Percentiles rank a stretch among this genome's conserved stretches.
These are phyloP conservation scores for Sarcocystis neurona DNA, from an alignment of 169 alveolate species.

Conservation along the genomic window DNA sequence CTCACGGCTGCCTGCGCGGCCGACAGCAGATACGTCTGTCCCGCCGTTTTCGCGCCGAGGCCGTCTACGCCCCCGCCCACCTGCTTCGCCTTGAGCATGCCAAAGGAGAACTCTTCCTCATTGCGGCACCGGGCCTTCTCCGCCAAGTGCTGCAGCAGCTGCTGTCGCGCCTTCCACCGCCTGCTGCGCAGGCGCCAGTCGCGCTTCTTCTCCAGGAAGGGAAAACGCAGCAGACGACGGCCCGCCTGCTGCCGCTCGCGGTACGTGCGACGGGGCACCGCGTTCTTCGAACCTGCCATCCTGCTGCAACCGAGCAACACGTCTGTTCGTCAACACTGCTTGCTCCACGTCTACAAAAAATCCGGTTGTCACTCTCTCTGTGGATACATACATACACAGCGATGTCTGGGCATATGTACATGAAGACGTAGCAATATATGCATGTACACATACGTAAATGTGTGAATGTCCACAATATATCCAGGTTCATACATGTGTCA, in stretches of 20 bases:
- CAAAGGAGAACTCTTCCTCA: conserved; percentile 28
- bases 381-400: not conserved
- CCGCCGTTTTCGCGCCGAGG: not conserved
- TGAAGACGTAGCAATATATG: not conserved
- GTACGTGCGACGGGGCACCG: conserved; percentile 35
- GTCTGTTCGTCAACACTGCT: not conserved
- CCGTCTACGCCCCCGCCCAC: conserved; percentile 19
- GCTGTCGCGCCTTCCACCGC: conserved; percentile 45
- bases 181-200: conserved; percentile 39
- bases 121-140: conserved; percentile 43
- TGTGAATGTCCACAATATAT: not conserved
- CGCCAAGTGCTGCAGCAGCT: conserved; percentile 20
- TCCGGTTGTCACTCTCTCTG: not conserved
- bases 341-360: not conserved
- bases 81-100: conserved; percentile 40
- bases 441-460: not conserved
- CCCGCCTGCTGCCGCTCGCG: conserved; percentile 28
- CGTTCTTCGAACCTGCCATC: conserved; percentile 33
- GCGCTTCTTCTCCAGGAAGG: conserved; percentile 37
- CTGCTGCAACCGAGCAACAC: not conserved
- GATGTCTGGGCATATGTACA: not conserved
- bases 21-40: not conserved
- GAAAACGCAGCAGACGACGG: not conserved
- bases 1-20: conserved; percentile 27
- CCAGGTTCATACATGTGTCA: too few relatives aligned